Conservation (phyloP, 306 rosid genomes). For the Arachis hypogaea region DNA sequence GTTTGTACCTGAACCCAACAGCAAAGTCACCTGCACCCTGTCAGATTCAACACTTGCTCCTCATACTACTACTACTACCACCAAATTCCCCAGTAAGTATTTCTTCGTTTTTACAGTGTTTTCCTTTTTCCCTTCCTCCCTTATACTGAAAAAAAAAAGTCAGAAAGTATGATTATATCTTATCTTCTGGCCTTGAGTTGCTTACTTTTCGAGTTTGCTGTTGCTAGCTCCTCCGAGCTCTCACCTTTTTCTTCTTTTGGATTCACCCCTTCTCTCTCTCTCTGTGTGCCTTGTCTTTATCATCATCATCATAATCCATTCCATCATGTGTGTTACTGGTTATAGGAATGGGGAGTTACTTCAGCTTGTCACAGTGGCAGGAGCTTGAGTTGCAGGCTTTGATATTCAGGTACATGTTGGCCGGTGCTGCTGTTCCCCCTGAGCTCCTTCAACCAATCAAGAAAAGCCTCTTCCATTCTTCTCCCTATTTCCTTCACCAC, state of each 20-base stretch:
- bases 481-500: constrained; percentile 58
- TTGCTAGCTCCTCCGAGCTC: neutral
- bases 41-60: constrained; percentile 57
- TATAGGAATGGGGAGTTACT: constrained; percentile 76
- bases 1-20: constrained; percentile 66
- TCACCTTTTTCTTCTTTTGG: constrained; percentile 13
- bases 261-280: constrained; percentile 15
- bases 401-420: constrained; percentile 85
- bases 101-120: neutral
- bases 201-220: constrained; percentile 36
- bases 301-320: neutral
- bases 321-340: neutral
- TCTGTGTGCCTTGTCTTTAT: neutral
- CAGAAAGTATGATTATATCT: constrained; percentile 22
- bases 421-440: constrained; percentile 85
- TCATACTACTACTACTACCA: neutral
- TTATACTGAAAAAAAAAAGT: constrained; percentile 11
- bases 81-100: constrained; percentile 69
- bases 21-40: constrained; percentile 52
- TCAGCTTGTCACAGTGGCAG: constrained; percentile 90
- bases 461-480: constrained; percentile 69
- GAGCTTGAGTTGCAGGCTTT: constrained; percentile 95
- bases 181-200: constrained; percentile 28
- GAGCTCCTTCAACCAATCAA: constrained; percentile 89
- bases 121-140: neutral